Evolutionary conservation across 169 alveolate species (phyloP).

Genomic region (Cryptosporidium canis): DNA sequence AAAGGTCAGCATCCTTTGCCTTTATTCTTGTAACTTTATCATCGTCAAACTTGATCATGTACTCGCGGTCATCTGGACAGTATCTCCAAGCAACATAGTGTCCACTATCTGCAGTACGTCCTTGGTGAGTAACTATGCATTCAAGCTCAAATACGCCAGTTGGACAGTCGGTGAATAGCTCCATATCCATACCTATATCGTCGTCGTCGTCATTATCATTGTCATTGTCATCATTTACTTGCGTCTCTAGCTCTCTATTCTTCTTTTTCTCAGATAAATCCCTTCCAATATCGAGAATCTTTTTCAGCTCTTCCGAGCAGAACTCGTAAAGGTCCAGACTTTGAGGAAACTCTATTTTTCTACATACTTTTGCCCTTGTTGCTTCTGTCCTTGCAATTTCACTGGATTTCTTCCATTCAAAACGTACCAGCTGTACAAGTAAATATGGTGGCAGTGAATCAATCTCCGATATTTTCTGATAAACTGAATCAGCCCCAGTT

Average conservation of each 20-base stretch:
- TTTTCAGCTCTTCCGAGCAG: conserved; percentile 90
- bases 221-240: neutral
- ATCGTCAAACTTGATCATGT: conserved; percentile 85
- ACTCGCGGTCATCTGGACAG: conserved; percentile 39
- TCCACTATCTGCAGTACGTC: conserved; percentile 97
- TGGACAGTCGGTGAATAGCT: conserved; percentile 76
- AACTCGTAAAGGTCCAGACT: conserved; percentile 90
- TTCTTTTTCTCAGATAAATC: conserved; percentile 81
- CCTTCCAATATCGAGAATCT: conserved; percentile 82
- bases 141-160: conserved; percentile 93
- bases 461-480: conserved; percentile 86
- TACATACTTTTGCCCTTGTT: conserved; percentile 93
- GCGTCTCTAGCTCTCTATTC: conserved; percentile 75
- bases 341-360: conserved; percentile 92
- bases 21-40: conserved; percentile 84
- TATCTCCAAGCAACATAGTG: conserved; percentile 96
- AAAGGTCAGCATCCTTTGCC: conserved; percentile 85
- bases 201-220: conserved; percentile 18
- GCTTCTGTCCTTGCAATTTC: conserved; percentile 89
- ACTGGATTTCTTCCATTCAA: conserved; percentile 92
- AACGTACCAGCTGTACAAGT: conserved; percentile 93
- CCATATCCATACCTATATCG: conserved; percentile 72
- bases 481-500: conserved; percentile 84
- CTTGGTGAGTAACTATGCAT: conserved; percentile 96
- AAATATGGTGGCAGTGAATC: conserved; percentile 91